Base-by-base conservation (phyloP, 106 monocot species). In the Platanthera zijinensis region DNA sequence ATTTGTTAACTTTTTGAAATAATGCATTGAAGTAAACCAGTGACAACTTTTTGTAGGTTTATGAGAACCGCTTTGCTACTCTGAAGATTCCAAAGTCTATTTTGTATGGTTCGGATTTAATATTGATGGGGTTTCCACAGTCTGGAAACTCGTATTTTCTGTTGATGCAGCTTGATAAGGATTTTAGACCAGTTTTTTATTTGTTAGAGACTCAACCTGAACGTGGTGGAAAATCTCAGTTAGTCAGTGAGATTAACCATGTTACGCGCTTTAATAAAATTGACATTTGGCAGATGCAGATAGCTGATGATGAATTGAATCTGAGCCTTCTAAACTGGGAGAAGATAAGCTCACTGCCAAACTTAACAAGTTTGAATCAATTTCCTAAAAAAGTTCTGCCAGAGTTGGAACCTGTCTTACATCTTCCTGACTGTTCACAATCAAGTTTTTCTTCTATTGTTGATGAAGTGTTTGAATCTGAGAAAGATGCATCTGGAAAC, bases 111-210 rank as follows among this genome's bases (percentile, higher is more conserved):
- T 81, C 91, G 54, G 91, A 94, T 87, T 54, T 88, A 25, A 78
- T 94, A 78, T 49, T 97, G 4, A 86, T 94, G 91, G 93, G 84
- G 3, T 89, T 97, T 84, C 91, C 94, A 68, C 86, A 89, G 45
- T 90, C 86, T 78, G 97, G 89, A 30, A 80, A 79, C 83, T 84
- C 84, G 39, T 97, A 91, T 89, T 93, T 85, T 90, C 80, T 97
- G 59, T 71, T 91, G 78, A 83, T 94, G 85, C 93, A 97, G 66
- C 88, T 97, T 85, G 93, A 97, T 81, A 93, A 85, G 75, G 91
- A 97, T 80, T 91, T 97, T 71, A 89, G 78, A 53, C 93, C 93
- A 48, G 72, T 88, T 59, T 91, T 97, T 78, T 83, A 82, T 78
- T 82, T 97, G 74, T 80, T 97, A 19, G 97, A 97, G 78, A 82